These are phyloP conservation scores for Thalassiosira delicatula DNA, from an alignment of 352 stramenopile species.

Conservation along the genomic window DNA sequence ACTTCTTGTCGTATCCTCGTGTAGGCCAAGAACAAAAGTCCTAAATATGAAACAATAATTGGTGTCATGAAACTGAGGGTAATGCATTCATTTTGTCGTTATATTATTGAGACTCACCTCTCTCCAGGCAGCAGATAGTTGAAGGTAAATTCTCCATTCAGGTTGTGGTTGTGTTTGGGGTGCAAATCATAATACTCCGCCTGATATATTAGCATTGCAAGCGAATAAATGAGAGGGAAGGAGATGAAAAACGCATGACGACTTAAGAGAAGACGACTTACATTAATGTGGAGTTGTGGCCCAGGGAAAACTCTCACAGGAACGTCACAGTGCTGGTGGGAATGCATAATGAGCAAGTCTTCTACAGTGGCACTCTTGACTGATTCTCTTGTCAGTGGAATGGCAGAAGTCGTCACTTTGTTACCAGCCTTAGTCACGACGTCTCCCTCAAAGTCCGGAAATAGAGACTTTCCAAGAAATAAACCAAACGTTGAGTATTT, in stretches of 20 bases:
- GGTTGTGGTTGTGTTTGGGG: conserved; percentile 36
- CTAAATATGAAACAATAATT: too few relatives aligned
- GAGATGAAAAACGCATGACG: too few relatives aligned
- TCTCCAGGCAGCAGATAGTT: conserved; percentile 53
- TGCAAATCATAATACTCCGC: conserved; percentile 65
- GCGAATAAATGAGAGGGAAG: too few relatives aligned
- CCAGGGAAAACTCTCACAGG: conserved; percentile 54
- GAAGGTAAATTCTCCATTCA: conserved; percentile 37
- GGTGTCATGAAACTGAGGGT: too few relatives aligned
- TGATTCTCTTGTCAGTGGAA: conserved; percentile 47
- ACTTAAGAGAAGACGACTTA: too few relatives aligned
- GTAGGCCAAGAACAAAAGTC: conserved; percentile 57
- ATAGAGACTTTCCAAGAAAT: conserved; percentile 53
- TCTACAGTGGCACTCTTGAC: conserved; percentile 35
- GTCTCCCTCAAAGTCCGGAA: conserved; percentile 50
- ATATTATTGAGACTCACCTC: too few relatives aligned
- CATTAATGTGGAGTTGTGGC: conserved; percentile 61
- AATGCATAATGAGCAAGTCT: conserved; percentile 64
- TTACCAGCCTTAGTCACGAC: conserved; percentile 31
- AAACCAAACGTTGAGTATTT: conserved; percentile 60
- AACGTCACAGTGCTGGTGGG: conserved; percentile 59
- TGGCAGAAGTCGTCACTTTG: conserved; percentile 38
- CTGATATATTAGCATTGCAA: too few relatives aligned
- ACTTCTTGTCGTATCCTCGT: conserved; percentile 51
- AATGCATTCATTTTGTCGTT: too few relatives aligned